Percentiles rank a stretch among this genome's conserved stretches.
phyloP scores from a whole-genome alignment of 2,329 filamentous ascomycete species.

The Taxawa tesnikishii region DNA sequence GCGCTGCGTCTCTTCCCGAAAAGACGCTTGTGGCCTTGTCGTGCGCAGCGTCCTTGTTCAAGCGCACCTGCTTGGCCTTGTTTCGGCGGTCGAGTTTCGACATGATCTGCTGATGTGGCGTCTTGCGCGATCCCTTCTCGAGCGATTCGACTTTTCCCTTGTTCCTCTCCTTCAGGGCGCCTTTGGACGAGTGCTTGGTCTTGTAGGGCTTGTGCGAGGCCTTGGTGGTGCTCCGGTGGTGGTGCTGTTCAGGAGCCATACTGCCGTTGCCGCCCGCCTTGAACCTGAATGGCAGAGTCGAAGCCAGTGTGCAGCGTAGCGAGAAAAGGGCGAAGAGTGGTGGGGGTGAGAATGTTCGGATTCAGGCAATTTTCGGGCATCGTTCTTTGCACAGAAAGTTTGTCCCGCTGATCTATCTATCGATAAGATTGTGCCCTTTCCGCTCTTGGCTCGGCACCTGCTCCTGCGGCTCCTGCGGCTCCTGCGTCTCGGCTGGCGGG shows the following conservation, averaged over 20 bases:
- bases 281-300: slow-evolving; percentile 58
- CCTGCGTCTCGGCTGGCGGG: no score
- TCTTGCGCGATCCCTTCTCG: slow-evolving; percentile 67
- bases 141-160: slow-evolving; percentile 72
- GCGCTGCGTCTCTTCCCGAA: slow-evolving; percentile 72
- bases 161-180: slow-evolving; percentile 66
- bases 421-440: no score
- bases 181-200: slow-evolving; percentile 79
- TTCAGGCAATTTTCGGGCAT: no score
- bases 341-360: no score
- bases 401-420: no score
- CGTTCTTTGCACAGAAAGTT: no score
- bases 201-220: slow-evolving; percentile 82
- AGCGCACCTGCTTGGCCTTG: slow-evolving; percentile 80
- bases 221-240: slow-evolving; percentile 90
- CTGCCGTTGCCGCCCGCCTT: slow-evolving; percentile 55
- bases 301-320: slow-evolving; percentile 12
- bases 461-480: no score
- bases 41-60: slow-evolving; percentile 73
- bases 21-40: slow-evolving; percentile 71
- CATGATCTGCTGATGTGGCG: slow-evolving; percentile 92
- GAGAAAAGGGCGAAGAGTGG: not conserved
- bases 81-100: slow-evolving; percentile 93
- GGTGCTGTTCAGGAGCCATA: slow-evolving; percentile 66
- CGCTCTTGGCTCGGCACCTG: no score